phyloP scores from a whole-genome alignment of 768 basidiomycete species.

The Leccinum broughii region DNA sequence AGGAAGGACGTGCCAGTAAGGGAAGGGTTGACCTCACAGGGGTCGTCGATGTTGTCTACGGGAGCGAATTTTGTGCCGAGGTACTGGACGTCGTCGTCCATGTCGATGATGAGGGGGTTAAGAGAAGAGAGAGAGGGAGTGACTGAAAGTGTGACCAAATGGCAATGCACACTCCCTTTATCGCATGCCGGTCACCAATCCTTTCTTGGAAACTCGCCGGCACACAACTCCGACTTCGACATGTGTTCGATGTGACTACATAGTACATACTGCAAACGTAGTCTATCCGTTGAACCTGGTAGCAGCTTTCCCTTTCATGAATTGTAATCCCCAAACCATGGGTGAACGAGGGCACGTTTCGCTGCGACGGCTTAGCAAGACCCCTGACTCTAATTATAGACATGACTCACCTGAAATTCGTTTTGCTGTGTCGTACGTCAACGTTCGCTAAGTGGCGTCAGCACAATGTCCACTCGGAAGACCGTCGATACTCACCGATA shows the following conservation, averaged over 20 bases:
- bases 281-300: conserved; percentile 21
- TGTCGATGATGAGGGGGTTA: conserved; percentile 20
- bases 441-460: conserved; percentile 46
- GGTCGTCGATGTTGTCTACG: conserved; percentile 28
- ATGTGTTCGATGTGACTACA: not conserved
- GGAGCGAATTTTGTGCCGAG: conserved; percentile 45
- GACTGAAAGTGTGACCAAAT: conserved; percentile 29
- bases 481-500: conserved; percentile 50
- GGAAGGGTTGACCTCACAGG: conserved; percentile 29
- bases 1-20: conserved; percentile 44
- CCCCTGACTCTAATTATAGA: not conserved
- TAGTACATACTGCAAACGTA: conserved; percentile 28
- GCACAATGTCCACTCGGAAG: not conserved
- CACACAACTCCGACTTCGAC: conserved; percentile 4
- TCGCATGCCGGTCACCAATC: conserved; percentile 25
- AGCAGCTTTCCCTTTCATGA: conserved; percentile 24
- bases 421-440: conserved; percentile 88
- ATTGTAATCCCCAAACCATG: conserved; percentile 53
- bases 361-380: conserved; percentile 36
- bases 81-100: conserved; percentile 65
- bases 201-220: conserved; percentile 29
- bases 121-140: conserved; percentile 14
- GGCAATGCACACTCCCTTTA: conserved; percentile 34
- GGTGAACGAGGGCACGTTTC: conserved; percentile 55
- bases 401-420: conserved; percentile 79